Percentiles rank a stretch among this genome's conserved stretches.
Evolutionary conservation across 2,329 filamentous ascomycete genomes (phyloP).

Genomic region (Trichophyton equinum): DNA sequence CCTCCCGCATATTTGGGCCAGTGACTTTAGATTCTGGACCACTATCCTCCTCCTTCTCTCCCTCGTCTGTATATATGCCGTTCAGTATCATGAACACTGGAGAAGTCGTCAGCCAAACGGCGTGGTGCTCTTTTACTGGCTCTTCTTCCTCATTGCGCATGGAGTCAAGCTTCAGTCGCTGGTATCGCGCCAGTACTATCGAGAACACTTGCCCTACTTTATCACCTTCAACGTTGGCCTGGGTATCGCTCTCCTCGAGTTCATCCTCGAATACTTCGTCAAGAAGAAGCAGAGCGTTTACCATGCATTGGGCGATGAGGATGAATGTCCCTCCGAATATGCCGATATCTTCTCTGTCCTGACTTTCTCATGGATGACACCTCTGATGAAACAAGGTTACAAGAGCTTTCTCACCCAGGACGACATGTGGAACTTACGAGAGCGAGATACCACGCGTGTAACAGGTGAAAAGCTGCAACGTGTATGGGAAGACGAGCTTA

Average conservation of each 20-base stretch:
- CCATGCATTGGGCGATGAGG: slow-evolving; percentile 51
- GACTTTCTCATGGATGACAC: slow-evolving; percentile 98
- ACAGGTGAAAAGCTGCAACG: slow-evolving; percentile 59
- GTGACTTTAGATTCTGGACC: slow-evolving; percentile 79
- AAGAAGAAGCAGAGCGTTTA: slow-evolving; percentile 64
- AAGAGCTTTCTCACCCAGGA: slow-evolving; percentile 84
- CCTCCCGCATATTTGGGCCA: slow-evolving; percentile 57
- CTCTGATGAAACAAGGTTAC: slow-evolving; percentile 92
- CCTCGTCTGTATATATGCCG: slow-evolving; percentile 57
- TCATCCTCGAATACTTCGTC: slow-evolving; percentile 72
- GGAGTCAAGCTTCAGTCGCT: slow-evolving; percentile 77
- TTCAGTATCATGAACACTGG: slow-evolving; percentile 80
- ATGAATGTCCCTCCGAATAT: slow-evolving; percentile 69
- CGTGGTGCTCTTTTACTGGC: slow-evolving; percentile 84
- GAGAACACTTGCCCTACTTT: slow-evolving; percentile 59
- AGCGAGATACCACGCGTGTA: slow-evolving; percentile 61
- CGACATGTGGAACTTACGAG: slow-evolving; percentile 84
- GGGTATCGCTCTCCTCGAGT: slow-evolving; percentile 56
- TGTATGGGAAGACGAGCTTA: slow-evolving; percentile 64
- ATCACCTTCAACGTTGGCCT: slow-evolving; percentile 60
- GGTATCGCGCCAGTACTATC: slow-evolving; percentile 62
- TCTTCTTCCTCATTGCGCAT: slow-evolving; percentile 67
- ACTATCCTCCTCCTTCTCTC: slow-evolving; percentile 60
- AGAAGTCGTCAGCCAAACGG: slow-evolving; percentile 75
- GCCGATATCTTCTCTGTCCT: slow-evolving; percentile 86